A percentile compares a stretch with the other conserved stretches of the same genome.
These are phyloP conservation scores for Excoecaria cochinchinensis DNA, from an alignment of 345 rosid species.

Conservation along the genomic window DNA sequence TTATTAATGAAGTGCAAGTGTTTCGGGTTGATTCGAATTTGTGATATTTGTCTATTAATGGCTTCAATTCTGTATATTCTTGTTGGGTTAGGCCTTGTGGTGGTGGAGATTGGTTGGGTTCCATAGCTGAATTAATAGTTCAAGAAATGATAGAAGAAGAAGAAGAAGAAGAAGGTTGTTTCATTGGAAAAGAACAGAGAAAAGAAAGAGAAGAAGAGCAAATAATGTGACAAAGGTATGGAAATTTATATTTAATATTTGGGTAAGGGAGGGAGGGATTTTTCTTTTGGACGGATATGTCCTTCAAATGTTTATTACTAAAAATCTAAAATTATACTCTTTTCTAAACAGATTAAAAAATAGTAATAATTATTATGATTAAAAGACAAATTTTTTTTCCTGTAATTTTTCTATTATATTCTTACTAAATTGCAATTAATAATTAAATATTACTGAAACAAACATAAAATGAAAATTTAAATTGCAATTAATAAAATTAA, in stretches of 20 bases:
- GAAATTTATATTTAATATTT: background rate
- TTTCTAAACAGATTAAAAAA: too few species aligned
- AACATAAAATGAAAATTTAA: too few species aligned
- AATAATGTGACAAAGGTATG: too few species aligned
- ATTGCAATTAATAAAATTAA: too few species aligned
- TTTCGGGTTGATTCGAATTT: constrained; percentile 43
- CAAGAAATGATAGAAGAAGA: background rate
- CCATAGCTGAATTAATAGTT: background rate
- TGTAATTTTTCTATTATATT: too few species aligned
- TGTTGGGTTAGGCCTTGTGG: constrained; percentile 53
- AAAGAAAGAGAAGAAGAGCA: background rate
- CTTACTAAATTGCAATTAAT: too few species aligned
- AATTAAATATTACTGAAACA: too few species aligned
- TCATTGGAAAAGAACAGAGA: background rate
- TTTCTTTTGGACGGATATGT: constrained; percentile 1
- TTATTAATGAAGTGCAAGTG: constrained; percentile 71
- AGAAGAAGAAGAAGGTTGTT: background rate
- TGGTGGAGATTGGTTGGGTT: constrained; percentile 2
- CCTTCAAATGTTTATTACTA: background rate
- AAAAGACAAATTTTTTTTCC: too few species aligned
- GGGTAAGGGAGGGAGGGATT: background rate
- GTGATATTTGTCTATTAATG: constrained; percentile 56
- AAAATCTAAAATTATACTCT: too few species aligned
- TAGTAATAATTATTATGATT: too few species aligned
- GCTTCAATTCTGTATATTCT: constrained; percentile 49